Conservation (phyloP, 2,329 filamentous ascomycete genomes). For the Xylariales sp. region DNA sequence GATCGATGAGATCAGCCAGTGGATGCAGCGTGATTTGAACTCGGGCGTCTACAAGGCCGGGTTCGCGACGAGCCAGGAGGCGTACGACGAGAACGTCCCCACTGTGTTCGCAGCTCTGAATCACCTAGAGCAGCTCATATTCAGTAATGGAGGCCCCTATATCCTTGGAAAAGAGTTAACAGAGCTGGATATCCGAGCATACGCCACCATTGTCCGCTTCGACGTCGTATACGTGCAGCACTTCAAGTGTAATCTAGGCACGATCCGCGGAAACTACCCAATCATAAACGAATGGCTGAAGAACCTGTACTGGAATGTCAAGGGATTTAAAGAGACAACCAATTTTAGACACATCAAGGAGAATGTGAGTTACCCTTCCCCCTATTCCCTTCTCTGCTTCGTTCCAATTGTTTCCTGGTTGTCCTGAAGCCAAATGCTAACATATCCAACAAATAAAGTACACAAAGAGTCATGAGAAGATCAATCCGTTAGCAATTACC, state of each 20-base stretch:
- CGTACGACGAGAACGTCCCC: conserved; percentile 49
- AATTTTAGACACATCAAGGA: conserved; percentile 67
- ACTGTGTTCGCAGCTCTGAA: conserved; percentile 57
- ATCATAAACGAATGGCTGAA: conserved; percentile 57
- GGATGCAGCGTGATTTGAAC: conserved; percentile 55
- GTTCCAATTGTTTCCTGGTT: neutral
- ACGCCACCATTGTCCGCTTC: conserved; percentile 54
- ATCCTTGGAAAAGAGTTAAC: conserved; percentile 51
- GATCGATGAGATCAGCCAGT: conserved; percentile 49
- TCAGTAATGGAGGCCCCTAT: conserved; percentile 39
- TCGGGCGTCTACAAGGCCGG: conserved; percentile 58
- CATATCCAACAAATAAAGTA: conserved; percentile 20
- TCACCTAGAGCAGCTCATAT: conserved; percentile 44
- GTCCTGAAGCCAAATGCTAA: neutral
- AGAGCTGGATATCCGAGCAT: conserved; percentile 55
- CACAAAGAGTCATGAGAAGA: conserved; percentile 53
- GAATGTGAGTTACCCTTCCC: conserved; percentile 36
- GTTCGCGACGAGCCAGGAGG: conserved; percentile 50
- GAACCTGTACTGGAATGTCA: conserved; percentile 52
- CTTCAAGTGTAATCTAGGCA: conserved; percentile 63
- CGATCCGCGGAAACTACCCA: conserved; percentile 56
- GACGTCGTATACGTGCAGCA: conserved; percentile 61
- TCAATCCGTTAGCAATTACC: conserved; percentile 60
- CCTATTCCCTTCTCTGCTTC: no score
- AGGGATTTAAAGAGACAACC: conserved; percentile 53